These are phyloP conservation scores for Barnettozyma californica DNA, from an alignment of 805 yeast species.

Conservation along the genomic window DNA sequence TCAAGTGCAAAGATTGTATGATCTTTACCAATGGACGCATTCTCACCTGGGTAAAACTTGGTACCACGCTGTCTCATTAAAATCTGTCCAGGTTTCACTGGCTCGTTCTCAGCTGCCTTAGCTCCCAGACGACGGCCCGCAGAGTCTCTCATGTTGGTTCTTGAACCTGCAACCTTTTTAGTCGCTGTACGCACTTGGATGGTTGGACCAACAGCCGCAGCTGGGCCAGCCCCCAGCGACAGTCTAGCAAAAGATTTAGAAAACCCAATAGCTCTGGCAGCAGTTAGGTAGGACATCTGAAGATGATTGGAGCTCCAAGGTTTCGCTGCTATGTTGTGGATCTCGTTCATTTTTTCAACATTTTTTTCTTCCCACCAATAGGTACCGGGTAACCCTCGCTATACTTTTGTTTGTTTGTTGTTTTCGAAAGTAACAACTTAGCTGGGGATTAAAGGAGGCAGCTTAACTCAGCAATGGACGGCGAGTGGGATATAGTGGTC, in stretches of 20 bases:
- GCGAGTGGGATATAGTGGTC: slow-evolving; percentile 64
- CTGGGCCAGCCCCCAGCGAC: slow-evolving; percentile 6
- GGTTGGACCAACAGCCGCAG: slow-evolving; percentile 6
- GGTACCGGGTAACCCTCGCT: not conserved
- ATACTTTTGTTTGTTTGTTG: not conserved
- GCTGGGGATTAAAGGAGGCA: not conserved
- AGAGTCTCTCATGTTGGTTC: slow-evolving; percentile 88
- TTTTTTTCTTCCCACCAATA: not conserved
- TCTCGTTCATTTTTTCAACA: not conserved
- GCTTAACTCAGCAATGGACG: slow-evolving; percentile 34
- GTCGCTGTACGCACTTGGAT: slow-evolving; percentile 76
- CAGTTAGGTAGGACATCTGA: slow-evolving; percentile 17
- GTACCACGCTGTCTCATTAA: slow-evolving; percentile 94
- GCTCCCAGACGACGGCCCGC: slow-evolving; percentile 93
- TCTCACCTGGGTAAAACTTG: slow-evolving; percentile 89
- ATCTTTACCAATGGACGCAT: slow-evolving; percentile 84
- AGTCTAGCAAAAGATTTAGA: slow-evolving; percentile 15
- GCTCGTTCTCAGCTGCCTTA: slow-evolving; percentile 72
- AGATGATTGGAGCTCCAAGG: not conserved
- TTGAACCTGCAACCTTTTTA: slow-evolving; percentile 93
- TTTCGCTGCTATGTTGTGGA: not conserved
- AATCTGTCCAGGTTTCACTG: slow-evolving; percentile 78
- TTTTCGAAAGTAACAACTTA: too few relatives aligned
- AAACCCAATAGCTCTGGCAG: slow-evolving; percentile 10
- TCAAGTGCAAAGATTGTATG: slow-evolving; percentile 88